phyloP scores from a whole-genome alignment of 768 basidiomycete species.

The Suillus subluteus region DNA sequence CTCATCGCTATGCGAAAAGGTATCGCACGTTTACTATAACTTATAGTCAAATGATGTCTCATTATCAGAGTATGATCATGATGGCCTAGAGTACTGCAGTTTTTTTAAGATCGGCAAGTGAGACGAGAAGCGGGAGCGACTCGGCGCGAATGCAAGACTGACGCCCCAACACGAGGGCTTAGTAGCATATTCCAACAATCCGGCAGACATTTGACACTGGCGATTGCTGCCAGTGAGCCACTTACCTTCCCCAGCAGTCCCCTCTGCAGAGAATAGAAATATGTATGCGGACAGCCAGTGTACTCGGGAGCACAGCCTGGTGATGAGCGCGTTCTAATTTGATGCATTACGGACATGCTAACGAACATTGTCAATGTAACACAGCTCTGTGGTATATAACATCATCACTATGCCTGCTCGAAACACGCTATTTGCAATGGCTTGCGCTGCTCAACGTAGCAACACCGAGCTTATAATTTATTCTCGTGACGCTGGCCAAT shows the following conservation, averaged over 20 bases:
- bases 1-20: not conserved
- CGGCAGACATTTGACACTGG: slow-evolving; percentile 11
- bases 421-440: not conserved
- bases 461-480: not conserved
- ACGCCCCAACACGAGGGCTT: slow-evolving; percentile 16
- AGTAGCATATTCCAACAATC: slow-evolving; percentile 23
- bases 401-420: not conserved
- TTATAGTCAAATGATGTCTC: not conserved
- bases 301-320: not conserved
- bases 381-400: too few species aligned
- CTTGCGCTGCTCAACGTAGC: not conserved
- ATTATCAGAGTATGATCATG: not conserved
- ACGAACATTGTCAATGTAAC: not conserved
- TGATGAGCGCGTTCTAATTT: not conserved
- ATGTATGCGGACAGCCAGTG: not conserved
- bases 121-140: slow-evolving; percentile 9
- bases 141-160: not conserved
- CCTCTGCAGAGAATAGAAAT: not conserved
- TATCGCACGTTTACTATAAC: not conserved
- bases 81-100: slow-evolving; percentile 15
- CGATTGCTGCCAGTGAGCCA: not conserved
- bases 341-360: not conserved
- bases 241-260: not conserved
- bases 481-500: not conserved
- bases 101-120: slow-evolving; percentile 22